Evolutionary conservation across 257 asterid genomes (phyloP).

Genomic region (Solanum virginianum): DNA sequence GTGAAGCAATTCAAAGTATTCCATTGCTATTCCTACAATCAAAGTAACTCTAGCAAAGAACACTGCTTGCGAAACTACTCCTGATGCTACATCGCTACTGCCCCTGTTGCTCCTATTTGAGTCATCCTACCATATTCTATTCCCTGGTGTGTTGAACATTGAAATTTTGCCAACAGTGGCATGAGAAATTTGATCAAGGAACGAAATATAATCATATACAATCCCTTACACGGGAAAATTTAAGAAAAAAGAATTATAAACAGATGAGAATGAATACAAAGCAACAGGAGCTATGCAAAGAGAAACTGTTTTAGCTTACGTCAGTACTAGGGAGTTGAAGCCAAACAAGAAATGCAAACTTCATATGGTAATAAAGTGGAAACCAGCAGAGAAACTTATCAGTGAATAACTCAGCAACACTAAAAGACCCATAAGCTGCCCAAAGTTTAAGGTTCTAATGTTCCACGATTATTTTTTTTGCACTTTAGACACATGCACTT

Average conservation of each 20-base stretch:
- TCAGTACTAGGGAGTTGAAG: constrained; percentile 79
- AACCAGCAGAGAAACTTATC: constrained; percentile 28
- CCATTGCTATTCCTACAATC: neutral
- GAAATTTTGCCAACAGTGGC: neutral
- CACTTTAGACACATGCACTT: neutral
- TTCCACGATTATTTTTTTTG: neutral
- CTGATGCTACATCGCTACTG: neutral
- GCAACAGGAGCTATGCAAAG: neutral
- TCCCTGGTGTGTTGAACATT: neutral
- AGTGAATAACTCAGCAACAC: constrained; percentile 58
- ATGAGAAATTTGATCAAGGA: neutral
- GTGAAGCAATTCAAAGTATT: no score
- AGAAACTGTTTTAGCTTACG: constrained; percentile 28
- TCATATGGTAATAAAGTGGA: constrained; percentile 53
- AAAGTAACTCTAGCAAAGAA: neutral
- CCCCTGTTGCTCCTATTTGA: neutral
- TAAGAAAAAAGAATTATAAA: neutral
- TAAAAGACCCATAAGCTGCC: constrained; percentile 94
- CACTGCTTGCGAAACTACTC: neutral
- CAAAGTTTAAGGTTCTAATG: neutral
- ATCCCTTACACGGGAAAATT: neutral
- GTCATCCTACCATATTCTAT: neutral
- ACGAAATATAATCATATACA: neutral
- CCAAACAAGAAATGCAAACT: constrained; percentile 98
- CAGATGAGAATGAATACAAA: neutral